Evolutionary conservation across 768 basidiomycete genomes (phyloP).

Genomic region (Lyophyllum shimeji): DNA sequence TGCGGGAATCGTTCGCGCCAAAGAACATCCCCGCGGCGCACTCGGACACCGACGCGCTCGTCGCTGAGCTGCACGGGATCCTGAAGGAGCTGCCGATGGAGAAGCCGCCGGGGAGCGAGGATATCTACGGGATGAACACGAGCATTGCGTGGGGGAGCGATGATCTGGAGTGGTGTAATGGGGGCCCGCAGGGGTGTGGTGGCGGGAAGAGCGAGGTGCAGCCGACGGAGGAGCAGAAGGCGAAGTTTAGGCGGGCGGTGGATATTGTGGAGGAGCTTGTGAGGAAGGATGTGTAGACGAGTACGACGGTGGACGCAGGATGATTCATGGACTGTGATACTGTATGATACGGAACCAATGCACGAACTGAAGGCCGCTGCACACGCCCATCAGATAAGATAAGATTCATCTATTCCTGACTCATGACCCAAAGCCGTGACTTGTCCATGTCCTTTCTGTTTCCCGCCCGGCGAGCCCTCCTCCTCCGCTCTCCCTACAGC

Average conservation of each 20-base stretch:
- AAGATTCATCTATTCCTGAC: too few species aligned
- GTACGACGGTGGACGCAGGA: too few species aligned
- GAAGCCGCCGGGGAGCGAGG: constrained; percentile 57
- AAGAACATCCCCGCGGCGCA: constrained; percentile 37
- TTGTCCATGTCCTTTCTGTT: too few species aligned
- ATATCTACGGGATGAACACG: constrained; percentile 71
- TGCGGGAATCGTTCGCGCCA: constrained; percentile 40
- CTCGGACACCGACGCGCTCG: constrained; percentile 34
- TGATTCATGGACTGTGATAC: too few species aligned
- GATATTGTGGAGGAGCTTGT: constrained; percentile 60
- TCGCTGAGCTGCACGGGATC: constrained; percentile 61
- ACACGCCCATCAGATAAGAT: too few species aligned
- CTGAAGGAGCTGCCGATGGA: constrained; percentile 59
- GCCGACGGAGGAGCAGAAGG: constrained; percentile 60
- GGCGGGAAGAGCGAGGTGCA: constrained; percentile 47
- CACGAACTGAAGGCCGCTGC: too few species aligned
- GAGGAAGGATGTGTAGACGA: constrained; percentile 19
- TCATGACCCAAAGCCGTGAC: too few species aligned
- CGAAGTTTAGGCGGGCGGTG: constrained; percentile 68
- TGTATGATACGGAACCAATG: too few species aligned
- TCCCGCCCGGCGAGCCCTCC: too few species aligned
- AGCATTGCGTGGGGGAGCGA: constrained; percentile 62
- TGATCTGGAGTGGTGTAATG: constrained; percentile 61
- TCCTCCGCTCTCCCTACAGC: neutral
- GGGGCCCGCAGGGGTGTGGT: constrained; percentile 59